These are phyloP conservation scores for Akanthomyces dipterigenus DNA, from an alignment of 2,329 filamentous ascomycete species.

Conservation along the genomic window DNA sequence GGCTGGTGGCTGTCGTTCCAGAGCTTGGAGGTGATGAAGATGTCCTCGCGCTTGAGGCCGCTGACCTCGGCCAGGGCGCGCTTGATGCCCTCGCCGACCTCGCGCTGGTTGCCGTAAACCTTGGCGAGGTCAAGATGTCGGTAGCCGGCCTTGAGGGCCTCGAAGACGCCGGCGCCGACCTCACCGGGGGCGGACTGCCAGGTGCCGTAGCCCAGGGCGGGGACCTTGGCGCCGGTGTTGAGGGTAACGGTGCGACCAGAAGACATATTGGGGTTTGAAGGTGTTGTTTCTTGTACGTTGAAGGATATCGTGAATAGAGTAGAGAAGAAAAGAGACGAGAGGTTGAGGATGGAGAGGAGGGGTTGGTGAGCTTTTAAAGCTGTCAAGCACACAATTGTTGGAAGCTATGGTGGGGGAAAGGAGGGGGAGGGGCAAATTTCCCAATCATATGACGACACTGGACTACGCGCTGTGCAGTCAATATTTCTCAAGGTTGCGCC, in stretches of 20 bases:
- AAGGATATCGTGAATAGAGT: too few species aligned
- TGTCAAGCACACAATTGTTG: neutral
- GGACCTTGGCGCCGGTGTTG: slow-evolving; percentile 55
- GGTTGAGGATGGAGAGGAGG: neutral
- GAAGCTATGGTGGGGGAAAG: slow-evolving; percentile 10
- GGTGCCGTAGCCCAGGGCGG: slow-evolving; percentile 48
- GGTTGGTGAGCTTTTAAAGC: slow-evolving; percentile 1
- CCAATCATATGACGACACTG: slow-evolving; percentile 6
- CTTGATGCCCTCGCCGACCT: slow-evolving; percentile 50
- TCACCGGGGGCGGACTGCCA: slow-evolving; percentile 62
- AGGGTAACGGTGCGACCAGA: slow-evolving; percentile 45
- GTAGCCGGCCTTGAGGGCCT: slow-evolving; percentile 57
- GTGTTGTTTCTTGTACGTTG: too few species aligned
- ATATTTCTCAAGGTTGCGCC: neutral
- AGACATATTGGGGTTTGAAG: slow-evolving; percentile 52
- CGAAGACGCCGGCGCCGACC: slow-evolving; percentile 57
- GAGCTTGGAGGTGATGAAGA: slow-evolving; percentile 63
- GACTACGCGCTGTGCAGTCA: neutral
- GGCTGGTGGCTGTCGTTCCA: slow-evolving; percentile 55
- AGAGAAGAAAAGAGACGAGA: neutral
- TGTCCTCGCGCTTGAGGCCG: slow-evolving; percentile 46
- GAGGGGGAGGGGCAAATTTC: slow-evolving; percentile 9
- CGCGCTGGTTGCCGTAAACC: slow-evolving; percentile 58
- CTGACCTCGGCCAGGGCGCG: slow-evolving; percentile 38
- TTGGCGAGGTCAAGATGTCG: slow-evolving; percentile 51